phyloP scores from a whole-genome alignment of 768 basidiomycete genomes.

The Peribolospora baueri region DNA sequence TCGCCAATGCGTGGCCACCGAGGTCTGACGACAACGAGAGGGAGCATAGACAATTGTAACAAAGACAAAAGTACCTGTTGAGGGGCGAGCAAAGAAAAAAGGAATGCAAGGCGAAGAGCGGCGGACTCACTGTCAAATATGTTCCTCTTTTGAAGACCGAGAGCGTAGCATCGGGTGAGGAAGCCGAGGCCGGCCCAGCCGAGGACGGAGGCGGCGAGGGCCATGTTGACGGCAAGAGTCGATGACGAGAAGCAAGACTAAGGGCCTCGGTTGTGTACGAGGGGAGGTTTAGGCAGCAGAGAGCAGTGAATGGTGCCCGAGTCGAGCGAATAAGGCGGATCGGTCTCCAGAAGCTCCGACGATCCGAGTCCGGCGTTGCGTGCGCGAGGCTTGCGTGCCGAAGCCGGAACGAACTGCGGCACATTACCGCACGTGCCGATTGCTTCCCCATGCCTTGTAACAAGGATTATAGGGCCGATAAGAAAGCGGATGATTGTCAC shows the following conservation, averaged over 20 bases:
- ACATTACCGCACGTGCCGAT: too few relatives aligned
- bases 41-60: background rate
- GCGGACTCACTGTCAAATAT: slow-evolving; percentile 48
- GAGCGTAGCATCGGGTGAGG: slow-evolving; percentile 57
- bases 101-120: background rate
- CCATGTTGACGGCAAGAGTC: slow-evolving; percentile 24
- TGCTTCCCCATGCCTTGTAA: too few relatives aligned
- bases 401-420: too few relatives aligned
- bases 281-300: too few relatives aligned
- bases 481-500: too few relatives aligned
- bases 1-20: slow-evolving; percentile 41
- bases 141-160: slow-evolving; percentile 57
- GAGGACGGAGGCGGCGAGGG: slow-evolving; percentile 41
- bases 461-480: too few relatives aligned
- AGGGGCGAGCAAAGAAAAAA: background rate
- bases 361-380: too few relatives aligned
- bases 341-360: too few relatives aligned
- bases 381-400: too few relatives aligned
- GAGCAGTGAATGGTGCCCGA: too few relatives aligned
- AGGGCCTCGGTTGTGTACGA: too few relatives aligned
- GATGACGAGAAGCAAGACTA: background rate
- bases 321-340: too few relatives aligned
- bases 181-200: slow-evolving; percentile 66
- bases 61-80: background rate
- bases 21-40: slow-evolving; percentile 29